These are phyloP conservation scores for Zymoseptoria passerinii DNA, from an alignment of 2,329 filamentous ascomycete genomes.

Conservation along the genomic window DNA sequence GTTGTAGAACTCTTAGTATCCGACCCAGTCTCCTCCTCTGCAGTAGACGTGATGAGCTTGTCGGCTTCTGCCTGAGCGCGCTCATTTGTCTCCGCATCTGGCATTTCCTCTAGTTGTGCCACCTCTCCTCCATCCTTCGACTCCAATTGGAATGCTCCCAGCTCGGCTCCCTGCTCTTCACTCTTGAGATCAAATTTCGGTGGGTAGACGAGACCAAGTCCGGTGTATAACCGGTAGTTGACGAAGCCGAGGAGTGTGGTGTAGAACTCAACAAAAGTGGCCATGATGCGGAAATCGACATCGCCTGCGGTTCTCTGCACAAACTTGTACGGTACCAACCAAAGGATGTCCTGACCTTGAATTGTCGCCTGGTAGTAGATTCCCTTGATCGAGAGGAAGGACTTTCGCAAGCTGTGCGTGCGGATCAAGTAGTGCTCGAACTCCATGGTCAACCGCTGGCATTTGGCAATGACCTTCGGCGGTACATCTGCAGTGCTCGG, in stretches of 20 bases:
- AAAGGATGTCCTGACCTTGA: slow-evolving; percentile 91
- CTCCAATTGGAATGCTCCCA: slow-evolving; percentile 85
- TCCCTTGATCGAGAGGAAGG: slow-evolving; percentile 96
- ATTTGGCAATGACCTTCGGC: slow-evolving; percentile 89
- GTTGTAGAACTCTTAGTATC: slow-evolving; percentile 31
- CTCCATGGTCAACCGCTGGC: slow-evolving; percentile 85
- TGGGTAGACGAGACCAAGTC: slow-evolving; percentile 85
- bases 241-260: slow-evolving; percentile 92
- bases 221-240: slow-evolving; percentile 91
- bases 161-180: slow-evolving; percentile 82
- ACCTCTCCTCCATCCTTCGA: slow-evolving; percentile 50
- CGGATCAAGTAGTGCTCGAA: slow-evolving; percentile 97
- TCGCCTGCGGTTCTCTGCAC: slow-evolving; percentile 90
- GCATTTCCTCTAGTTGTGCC: slow-evolving; percentile 19
- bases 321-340: slow-evolving; percentile 96
- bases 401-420: slow-evolving; percentile 85
- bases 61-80: slow-evolving; percentile 44
- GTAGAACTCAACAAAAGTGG: slow-evolving; percentile 98
- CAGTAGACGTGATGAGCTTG: slow-evolving; percentile 31
- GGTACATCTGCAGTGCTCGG: slow-evolving; percentile 84
- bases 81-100: slow-evolving; percentile 26
- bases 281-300: slow-evolving; percentile 98
- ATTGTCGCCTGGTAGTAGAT: slow-evolving; percentile 99
- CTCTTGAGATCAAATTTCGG: slow-evolving; percentile 83
- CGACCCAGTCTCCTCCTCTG: slow-evolving; percentile 32